phyloP scores from a whole-genome alignment of 2,329 filamentous ascomycete genomes.

The Sclerotinia spermophila region DNA sequence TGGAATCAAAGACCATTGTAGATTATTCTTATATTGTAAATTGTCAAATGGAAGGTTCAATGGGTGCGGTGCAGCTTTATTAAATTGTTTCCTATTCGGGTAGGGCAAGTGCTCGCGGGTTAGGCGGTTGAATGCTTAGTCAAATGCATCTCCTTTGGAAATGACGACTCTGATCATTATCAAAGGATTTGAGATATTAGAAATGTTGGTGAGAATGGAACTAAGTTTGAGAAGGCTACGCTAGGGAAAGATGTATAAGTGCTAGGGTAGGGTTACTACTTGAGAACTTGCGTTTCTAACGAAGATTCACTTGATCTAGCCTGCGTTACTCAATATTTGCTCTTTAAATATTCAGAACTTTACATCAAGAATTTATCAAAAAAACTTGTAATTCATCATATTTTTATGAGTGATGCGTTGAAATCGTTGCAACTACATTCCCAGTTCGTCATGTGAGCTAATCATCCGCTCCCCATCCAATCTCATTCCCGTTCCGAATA shows the following conservation, averaged over 20 bases:
- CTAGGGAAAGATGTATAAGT: not conserved
- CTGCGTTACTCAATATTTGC: not conserved
- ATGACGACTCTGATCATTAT: not conserved
- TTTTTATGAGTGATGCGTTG: no score
- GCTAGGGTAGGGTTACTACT: not conserved
- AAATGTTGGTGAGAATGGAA: not conserved
- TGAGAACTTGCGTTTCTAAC: not conserved
- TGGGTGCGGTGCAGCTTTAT: not conserved
- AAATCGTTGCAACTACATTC: not conserved
- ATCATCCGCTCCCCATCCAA: not conserved
- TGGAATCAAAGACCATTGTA: not conserved
- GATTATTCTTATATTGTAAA: no score
- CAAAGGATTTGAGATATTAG: not conserved
- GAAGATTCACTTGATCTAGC: not conserved
- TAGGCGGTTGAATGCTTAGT: not conserved
- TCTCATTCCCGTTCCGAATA: not conserved
- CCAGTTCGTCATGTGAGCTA: fast-evolving
- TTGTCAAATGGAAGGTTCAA: not conserved
- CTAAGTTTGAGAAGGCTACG: not conserved
- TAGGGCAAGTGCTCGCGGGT: not conserved
- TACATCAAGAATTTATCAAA: not conserved
- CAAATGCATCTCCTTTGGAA: not conserved
- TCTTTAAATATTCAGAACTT: not conserved
- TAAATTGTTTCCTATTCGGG: fast-evolving
- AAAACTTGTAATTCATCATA: no score